A percentile compares a stretch with the other conserved stretches of the same genome.
These are phyloP conservation scores for Neofusicoccum parvum DNA, from an alignment of 2,329 filamentous ascomycete genomes.

Conservation along the genomic window DNA sequence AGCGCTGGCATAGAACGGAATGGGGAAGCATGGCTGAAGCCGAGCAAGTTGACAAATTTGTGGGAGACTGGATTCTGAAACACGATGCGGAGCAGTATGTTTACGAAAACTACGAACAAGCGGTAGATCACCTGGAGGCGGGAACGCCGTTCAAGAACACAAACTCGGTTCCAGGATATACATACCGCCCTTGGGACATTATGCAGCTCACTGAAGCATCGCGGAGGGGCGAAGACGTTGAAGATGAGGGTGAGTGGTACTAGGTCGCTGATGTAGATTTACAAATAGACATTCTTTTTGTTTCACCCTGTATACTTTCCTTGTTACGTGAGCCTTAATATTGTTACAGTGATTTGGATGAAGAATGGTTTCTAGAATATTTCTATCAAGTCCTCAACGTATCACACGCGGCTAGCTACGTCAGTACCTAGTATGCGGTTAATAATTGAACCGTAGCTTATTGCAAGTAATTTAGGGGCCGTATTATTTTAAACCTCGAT, in stretches of 20 bases:
- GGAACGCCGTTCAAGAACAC: background rate
- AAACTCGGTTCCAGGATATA: background rate
- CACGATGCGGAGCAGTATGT: background rate
- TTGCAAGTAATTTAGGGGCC: too few species aligned
- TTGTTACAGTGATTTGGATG: too few species aligned
- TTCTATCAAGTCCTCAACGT: too few species aligned
- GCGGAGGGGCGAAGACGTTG: conserved; percentile 19
- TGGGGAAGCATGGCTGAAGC: background rate
- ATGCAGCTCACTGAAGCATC: background rate
- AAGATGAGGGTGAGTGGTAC: background rate
- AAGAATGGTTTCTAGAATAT: too few species aligned
- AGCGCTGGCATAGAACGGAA: conserved; percentile 32
- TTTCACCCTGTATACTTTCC: too few species aligned
- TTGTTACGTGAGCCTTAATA: too few species aligned
- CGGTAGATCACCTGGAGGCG: background rate
- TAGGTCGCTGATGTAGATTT: background rate
- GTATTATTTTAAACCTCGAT: too few species aligned
- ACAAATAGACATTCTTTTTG: conserved; percentile 27
- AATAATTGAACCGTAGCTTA: too few species aligned
- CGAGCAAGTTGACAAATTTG: background rate
- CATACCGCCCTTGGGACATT: background rate
- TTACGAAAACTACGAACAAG: background rate
- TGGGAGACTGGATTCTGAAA: background rate
- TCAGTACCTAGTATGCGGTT: too few species aligned
- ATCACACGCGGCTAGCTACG: too few species aligned